Evolutionary conservation across 1,284 basidiomycete genomes (phyloP).

Genomic region (Cutaneotrichosporon arboriforme): DNA sequence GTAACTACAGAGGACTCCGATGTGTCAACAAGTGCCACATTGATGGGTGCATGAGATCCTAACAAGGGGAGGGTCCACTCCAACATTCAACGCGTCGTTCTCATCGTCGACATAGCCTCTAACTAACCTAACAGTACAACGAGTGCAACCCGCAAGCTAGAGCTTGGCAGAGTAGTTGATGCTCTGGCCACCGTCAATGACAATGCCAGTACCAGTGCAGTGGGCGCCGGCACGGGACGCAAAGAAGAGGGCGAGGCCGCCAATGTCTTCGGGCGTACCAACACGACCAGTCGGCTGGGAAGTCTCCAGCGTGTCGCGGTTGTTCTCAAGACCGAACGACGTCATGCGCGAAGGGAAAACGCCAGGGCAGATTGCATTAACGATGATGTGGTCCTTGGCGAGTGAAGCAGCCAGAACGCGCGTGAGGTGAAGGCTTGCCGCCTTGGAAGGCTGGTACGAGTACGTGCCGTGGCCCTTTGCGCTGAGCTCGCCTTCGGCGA

Average conservation of each 20-base stretch:
- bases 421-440: slow-evolving; percentile 24
- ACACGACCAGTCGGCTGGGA: slow-evolving; percentile 30
- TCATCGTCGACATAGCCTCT: too few species aligned
- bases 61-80: too few species aligned
- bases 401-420: slow-evolving; percentile 23
- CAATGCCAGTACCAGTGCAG: slow-evolving; percentile 30
- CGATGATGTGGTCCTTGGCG: slow-evolving; percentile 31
- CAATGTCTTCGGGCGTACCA: slow-evolving; percentile 36
- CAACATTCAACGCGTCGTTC: too few species aligned
- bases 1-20: too few species aligned
- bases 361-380: slow-evolving; percentile 35
- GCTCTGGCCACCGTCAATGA: slow-evolving; percentile 24
- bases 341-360: slow-evolving; percentile 40
- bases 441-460: slow-evolving; percentile 19
- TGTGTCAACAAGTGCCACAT: too few species aligned
- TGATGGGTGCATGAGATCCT: too few species aligned
- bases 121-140: too few species aligned
- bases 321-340: slow-evolving; percentile 20
- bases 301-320: slow-evolving; percentile 18
- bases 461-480: slow-evolving; percentile 25
- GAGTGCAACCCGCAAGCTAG: background rate
- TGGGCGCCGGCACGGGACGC: slow-evolving; percentile 30
- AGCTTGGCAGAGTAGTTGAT: slow-evolving; percentile 16
- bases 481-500: slow-evolving; percentile 17
- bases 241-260: slow-evolving; percentile 31